Base-by-base conservation (phyloP, 164 flowering plant species). In the Magnolia sinica region DNA sequence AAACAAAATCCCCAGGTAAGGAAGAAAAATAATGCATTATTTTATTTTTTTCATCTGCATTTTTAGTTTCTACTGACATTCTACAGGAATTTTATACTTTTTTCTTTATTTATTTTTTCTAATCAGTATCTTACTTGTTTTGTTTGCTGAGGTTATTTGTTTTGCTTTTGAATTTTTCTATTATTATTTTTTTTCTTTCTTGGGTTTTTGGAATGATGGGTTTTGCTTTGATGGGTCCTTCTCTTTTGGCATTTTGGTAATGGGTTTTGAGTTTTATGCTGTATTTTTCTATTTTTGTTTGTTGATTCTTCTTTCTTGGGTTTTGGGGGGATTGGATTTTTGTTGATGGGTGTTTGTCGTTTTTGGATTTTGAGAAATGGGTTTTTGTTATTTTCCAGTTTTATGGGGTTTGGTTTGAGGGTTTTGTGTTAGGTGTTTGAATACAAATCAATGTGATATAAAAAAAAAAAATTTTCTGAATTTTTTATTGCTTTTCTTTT, bases 31-130 rank as follows among this genome's bases (percentile, higher is more conserved):
- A 68, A 24, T 68, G 16, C 27, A 24, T 4, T 45, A 11, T 63
- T 22, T 73, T 31, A n/a, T 63, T 0, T 24, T 24, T 24, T 24
- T 24, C 27, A 24, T 20, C 58, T 74, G 2, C 68, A 6, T 24
- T 13, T 22, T 18, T 14, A 58, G 31, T 31, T 71, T 78, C 72
- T 66, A 50, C 80, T 81, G 80, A 81, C 78, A 77, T 81, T 81
- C 74, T 52, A 7, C 24, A 50, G 58, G 22, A n/a, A 70, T 71
- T 49, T 31, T 71, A 4, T 27, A n/a, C 9, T 51, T 4, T 8
- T 66, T 10, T 71, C 50, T 20, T n/a, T 75, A 24, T 71, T 49
- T 70, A 63, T 23, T 67, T 52, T 37, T 2, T 24, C 24, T 24
- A 20, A 24, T 68, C 14, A 73, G 24, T 74, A 63, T 64, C 49